A percentile compares a stretch with the other conserved stretches of the same genome.
These are phyloP conservation scores for Fusarium napiforme DNA, from an alignment of 2,329 filamentous ascomycete species.

Conservation along the genomic window DNA sequence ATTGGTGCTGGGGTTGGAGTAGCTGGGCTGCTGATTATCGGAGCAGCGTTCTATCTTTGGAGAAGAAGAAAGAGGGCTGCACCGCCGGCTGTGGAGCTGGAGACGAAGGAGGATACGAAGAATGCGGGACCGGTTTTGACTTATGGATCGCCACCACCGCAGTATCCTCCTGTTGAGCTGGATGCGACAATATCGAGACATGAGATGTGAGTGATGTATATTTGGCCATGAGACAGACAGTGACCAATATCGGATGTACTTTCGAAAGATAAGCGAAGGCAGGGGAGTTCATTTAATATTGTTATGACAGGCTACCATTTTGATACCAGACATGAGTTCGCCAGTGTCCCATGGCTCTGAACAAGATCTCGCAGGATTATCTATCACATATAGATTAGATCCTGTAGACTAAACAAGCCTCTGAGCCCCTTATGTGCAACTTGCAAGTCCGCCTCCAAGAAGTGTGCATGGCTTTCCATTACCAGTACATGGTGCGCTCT, in stretches of 20 bases:
- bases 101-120: not conserved
- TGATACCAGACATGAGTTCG: too few relatives aligned
- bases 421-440: too few relatives aligned
- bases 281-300: fast-evolving
- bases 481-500: too few relatives aligned
- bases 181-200: not conserved
- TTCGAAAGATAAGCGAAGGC: not conserved
- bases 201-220: not conserved
- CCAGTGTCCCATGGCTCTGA: too few relatives aligned
- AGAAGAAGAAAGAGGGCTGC: not conserved
- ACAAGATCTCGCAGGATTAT: too few relatives aligned
- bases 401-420: too few relatives aligned
- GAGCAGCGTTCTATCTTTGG: not conserved
- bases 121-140: not conserved
- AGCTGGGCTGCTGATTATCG: not conserved
- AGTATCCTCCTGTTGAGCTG: not conserved
- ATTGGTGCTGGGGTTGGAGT: not conserved
- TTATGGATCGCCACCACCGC: fast-evolving
- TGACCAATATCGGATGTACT: too few relatives aligned
- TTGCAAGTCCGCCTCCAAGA: too few relatives aligned
- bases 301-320: not conserved
- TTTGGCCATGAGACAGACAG: fast-evolving
- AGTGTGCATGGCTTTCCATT: too few relatives aligned
- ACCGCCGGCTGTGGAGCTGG: not conserved
- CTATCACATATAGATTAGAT: too few relatives aligned